Evolutionary conservation across 306 rosid genomes (phyloP), one percentile per base, ranked within the genome.

Genomic region (Cyclanthera cordifolia): DNA sequence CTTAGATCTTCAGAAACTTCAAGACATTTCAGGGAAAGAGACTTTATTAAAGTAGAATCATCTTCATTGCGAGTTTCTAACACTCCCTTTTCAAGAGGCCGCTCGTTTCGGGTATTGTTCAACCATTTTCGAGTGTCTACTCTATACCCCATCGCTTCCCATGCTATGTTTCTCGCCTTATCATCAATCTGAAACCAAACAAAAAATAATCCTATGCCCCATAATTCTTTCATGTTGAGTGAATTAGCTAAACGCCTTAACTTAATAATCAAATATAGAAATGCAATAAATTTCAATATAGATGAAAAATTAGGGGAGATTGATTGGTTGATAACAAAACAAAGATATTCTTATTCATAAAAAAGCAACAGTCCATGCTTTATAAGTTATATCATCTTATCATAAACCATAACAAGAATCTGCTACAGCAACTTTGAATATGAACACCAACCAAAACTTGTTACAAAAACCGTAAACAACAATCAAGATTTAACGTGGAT

Each of bases 81-180:
- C 27, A 89, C 21, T 70, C 99, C 99, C 69, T 77, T 71, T 47
- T 89, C 72, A 49, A 89, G 96, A 16, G 96, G 93, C 73, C 98
- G 86, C 75, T 85, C 84, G 74, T 83, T 86, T 6, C 1, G 56
- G 5, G 25, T 39, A 53, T 51, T 47, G 24, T 17, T 69, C 76
- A 67, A 65, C 59, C 74, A 86, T 74, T 87, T 82, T 50, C 63
- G 82, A 0, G 71, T 82, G 85, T 82, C 84, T 64, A 79, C 82
- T 13, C 63, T 19, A 77, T 90, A 93, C 39, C 88, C 94, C 46
- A 87, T 77, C 23, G 88, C 95, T 77, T 86, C 75, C 96, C 96
- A 93, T 53, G 74, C 65, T 3, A 81, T 76, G 78, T 93, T 93
- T 6, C 74, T 67, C 16, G 84, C 82, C 45, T 73, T 84, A 49